phyloP scores from a whole-genome alignment of 352 stramenopile species.

The Globisporangium canariense region DNA sequence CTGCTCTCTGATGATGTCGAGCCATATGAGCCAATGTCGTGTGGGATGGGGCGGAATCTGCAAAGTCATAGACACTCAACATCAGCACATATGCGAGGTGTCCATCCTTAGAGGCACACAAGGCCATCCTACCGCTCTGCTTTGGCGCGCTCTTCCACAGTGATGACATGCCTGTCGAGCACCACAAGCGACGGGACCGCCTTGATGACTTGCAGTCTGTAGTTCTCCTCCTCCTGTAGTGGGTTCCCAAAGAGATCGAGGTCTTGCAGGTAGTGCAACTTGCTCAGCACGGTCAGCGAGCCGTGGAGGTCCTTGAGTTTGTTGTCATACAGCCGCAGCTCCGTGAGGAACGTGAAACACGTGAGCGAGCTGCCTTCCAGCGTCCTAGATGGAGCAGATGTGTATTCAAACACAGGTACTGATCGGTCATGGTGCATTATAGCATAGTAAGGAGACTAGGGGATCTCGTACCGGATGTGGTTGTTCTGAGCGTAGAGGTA shows the following conservation, averaged over 20 bases:
- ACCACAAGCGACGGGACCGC: constrained; percentile 69
- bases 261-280: constrained; percentile 62
- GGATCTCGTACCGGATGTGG: constrained; percentile 37
- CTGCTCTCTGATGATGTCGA: neutral
- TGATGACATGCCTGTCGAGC: constrained; percentile 81
- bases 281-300: constrained; percentile 42
- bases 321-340: constrained; percentile 80
- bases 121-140: constrained; percentile 25
- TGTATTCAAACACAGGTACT: neutral
- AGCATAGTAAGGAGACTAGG: neutral
- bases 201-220: constrained; percentile 78
- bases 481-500: constrained; percentile 89
- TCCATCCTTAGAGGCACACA: neutral
- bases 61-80: neutral
- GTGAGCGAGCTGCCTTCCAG: constrained; percentile 41
- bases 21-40: neutral
- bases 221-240: constrained; percentile 78
- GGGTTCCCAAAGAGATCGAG: constrained; percentile 85
- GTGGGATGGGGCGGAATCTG: constrained; percentile 10
- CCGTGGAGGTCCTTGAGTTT: constrained; percentile 68
- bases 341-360: constrained; percentile 79
- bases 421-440: neutral
- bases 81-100: neutral
- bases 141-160: constrained; percentile 50
- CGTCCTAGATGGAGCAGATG: constrained; percentile 23